Evolutionary conservation across 495 filamentous ascomycete species (phyloP).

Genomic region (Pyrenopolyporus hunteri): DNA sequence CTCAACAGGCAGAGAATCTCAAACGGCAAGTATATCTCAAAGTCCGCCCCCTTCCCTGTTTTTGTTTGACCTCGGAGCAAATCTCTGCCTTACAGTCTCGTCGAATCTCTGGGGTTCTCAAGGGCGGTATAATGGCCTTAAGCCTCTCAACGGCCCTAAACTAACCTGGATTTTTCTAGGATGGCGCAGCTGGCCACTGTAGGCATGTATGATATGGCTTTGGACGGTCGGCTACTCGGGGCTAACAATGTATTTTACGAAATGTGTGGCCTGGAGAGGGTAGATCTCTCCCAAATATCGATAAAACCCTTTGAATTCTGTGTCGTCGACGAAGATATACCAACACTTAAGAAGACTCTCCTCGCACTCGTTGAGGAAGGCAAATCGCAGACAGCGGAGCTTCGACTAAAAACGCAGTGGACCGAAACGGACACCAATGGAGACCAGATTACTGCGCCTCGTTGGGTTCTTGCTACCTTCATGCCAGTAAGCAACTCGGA

Average conservation of each 20-base stretch:
- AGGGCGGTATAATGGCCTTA: not conserved
- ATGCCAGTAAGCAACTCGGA: slow-evolving; percentile 66
- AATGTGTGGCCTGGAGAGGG: slow-evolving; percentile 67
- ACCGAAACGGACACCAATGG: slow-evolving; percentile 62
- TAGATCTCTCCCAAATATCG: slow-evolving; percentile 38
- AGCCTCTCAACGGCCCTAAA: not conserved
- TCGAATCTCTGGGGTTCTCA: not conserved
- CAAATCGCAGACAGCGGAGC: slow-evolving; percentile 64
- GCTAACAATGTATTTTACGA: slow-evolving; percentile 55
- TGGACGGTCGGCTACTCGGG: slow-evolving; percentile 48
- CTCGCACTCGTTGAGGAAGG: slow-evolving; percentile 59
- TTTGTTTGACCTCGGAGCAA: too few relatives aligned
- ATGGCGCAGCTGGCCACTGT: slow-evolving; percentile 56
- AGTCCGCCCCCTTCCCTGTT: not conserved
- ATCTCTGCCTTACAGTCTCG: not conserved
- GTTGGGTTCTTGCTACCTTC: slow-evolving; percentile 71
- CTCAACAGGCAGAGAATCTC: slow-evolving; percentile 55
- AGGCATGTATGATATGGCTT: slow-evolving; percentile 55
- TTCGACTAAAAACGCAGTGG: slow-evolving; percentile 69
- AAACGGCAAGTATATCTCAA: slow-evolving; percentile 40
- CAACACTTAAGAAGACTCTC: slow-evolving; percentile 59
- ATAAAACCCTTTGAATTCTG: slow-evolving; percentile 48
- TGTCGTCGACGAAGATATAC: slow-evolving; percentile 65
- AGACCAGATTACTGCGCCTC: slow-evolving; percentile 54
- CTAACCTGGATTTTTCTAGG: slow-evolving; percentile 14